phyloP scores from a whole-genome alignment of 1,139 yeast genomes.

The Taphrina betulina region DNA sequence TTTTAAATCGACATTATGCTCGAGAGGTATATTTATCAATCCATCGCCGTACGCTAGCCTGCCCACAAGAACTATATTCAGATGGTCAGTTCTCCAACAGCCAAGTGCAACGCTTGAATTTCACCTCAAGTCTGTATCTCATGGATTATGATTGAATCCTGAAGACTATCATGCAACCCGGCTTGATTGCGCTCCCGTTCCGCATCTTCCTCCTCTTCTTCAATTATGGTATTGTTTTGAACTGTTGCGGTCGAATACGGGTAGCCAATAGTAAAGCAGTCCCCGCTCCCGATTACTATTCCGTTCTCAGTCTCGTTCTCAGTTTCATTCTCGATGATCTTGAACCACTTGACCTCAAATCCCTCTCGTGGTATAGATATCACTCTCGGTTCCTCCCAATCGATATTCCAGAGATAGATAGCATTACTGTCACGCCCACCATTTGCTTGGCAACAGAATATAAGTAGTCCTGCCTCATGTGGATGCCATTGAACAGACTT shows the following conservation, averaged over 20 bases:
- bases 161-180: no score
- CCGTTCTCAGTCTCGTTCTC: background rate
- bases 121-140: no score
- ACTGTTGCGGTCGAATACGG: background rate
- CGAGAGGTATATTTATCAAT: no score
- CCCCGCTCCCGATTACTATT: constrained; percentile 10
- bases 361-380: constrained; percentile 33
- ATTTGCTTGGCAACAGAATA: constrained; percentile 34
- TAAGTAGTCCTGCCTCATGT: constrained; percentile 30
- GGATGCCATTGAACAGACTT: constrained; percentile 38
- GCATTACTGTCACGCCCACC: background rate
- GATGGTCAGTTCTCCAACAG: no score
- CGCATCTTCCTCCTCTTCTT: constrained; percentile 11
- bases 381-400: constrained; percentile 33
- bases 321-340: constrained; percentile 9
- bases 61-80: no score
- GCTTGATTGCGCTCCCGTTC: no score
- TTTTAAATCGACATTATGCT: no score
- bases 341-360: constrained; percentile 30
- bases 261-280: constrained; percentile 15
- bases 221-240: background rate
- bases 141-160: no score
- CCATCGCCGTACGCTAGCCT: no score
- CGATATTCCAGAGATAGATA: constrained; percentile 33
- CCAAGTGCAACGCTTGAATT: no score